These are phyloP conservation scores for Cryphonectria radicalis DNA, from an alignment of 2,329 filamentous ascomycete species.

Conservation along the genomic window DNA sequence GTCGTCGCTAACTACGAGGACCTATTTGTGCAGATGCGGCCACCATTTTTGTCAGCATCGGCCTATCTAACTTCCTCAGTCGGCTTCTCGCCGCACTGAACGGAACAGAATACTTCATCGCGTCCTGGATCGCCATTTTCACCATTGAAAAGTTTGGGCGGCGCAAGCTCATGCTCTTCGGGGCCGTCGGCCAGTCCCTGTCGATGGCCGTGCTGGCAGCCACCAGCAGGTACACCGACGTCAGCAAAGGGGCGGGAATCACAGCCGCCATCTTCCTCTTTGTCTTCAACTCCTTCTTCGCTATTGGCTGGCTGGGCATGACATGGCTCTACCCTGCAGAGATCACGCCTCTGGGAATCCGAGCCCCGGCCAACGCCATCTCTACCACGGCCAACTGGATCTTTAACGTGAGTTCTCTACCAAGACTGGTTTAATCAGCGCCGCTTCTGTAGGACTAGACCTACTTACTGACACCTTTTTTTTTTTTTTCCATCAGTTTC, in stretches of 20 bases:
- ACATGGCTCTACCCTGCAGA: conserved; percentile 65
- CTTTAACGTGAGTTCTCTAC: conserved; percentile 19
- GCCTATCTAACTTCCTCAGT: conserved; percentile 29
- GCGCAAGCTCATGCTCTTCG: conserved; percentile 43
- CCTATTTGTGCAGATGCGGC: conserved; percentile 21
- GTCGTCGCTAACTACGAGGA: background rate
- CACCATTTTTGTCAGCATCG: conserved; percentile 32
- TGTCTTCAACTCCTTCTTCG: conserved; percentile 58
- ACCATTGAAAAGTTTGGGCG: conserved; percentile 33
- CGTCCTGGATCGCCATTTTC: conserved; percentile 29
- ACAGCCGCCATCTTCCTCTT: conserved; percentile 49
- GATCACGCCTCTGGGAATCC: conserved; percentile 55
- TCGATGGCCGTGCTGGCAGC: conserved; percentile 55
- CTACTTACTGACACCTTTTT: conserved; percentile 29
- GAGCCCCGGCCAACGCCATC: conserved; percentile 60
- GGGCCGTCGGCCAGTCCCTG: conserved; percentile 58
- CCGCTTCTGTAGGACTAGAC: background rate
- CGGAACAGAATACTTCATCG: conserved; percentile 32
- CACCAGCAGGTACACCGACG: conserved; percentile 38
- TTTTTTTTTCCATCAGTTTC: conserved; percentile 58
- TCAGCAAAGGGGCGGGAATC: conserved; percentile 35
- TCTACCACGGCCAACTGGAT: conserved; percentile 26
- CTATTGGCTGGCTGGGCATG: conserved; percentile 57
- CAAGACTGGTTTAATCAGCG: too few relatives aligned
- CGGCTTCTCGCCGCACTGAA: conserved; percentile 32